Percentiles rank a stretch among this genome's conserved stretches.
phyloP scores from a whole-genome alignment of 805 yeast species.

The Metschnikowia gelsemii region DNA sequence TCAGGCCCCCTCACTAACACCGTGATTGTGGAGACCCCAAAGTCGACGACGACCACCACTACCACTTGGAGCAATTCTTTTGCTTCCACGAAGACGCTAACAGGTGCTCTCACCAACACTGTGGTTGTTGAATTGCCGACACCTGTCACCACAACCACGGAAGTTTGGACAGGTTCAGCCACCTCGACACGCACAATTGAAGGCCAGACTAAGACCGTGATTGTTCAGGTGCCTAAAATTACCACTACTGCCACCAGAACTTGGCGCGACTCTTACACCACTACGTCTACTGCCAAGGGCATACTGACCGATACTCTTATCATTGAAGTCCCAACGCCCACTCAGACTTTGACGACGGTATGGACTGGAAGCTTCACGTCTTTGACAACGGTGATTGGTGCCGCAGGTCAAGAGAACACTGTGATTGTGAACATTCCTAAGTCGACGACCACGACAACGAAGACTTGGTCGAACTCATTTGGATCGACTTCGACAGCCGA shows the following conservation, averaged over 20 bases:
- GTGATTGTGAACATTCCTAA: constrained; percentile 13
- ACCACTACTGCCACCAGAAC: constrained; percentile 14
- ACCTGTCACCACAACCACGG: constrained; percentile 12
- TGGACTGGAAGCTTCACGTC: constrained; percentile 10
- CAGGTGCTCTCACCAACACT: constrained; percentile 5
- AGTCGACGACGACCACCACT: constrained; percentile 9
- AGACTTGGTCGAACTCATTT: no score
- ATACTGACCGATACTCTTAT: constrained; percentile 9
- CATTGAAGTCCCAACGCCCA: constrained; percentile 20
- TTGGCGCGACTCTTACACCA: constrained; percentile 10
- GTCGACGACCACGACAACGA: constrained; percentile 2
- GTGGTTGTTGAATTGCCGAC: constrained; percentile 18
- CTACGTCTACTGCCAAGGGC: constrained; percentile 1
- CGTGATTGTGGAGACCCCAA: constrained; percentile 10
- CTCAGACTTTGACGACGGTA: constrained; percentile 11
- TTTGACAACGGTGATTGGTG: constrained; percentile 10
- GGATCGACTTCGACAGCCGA: no score
- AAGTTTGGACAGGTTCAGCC: no score
- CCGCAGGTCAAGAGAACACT: constrained; percentile 8
- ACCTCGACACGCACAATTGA: no score
- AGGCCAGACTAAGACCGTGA: no score
- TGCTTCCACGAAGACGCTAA: constrained; percentile 3
- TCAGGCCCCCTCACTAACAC: constrained; percentile 9
- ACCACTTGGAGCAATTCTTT: constrained; percentile 14
- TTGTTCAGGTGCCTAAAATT: not conserved